Evolutionary conservation across 129 eudicot species (phyloP).

Genomic region (Dittrichia graveolens): DNA sequence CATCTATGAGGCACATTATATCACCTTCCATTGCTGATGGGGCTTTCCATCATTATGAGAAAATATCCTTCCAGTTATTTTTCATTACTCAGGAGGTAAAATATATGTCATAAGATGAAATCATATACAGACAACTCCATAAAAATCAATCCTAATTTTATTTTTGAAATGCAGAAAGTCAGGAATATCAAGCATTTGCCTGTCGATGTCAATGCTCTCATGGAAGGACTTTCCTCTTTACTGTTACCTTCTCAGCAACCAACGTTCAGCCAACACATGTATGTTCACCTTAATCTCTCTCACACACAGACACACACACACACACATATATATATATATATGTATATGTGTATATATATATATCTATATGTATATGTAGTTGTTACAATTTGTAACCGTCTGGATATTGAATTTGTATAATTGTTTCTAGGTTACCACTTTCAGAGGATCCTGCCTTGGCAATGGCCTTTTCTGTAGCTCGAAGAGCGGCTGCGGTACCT

Average conservation of each 20-base stretch:
- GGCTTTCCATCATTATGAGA: conserved; percentile 88
- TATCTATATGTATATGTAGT: not conserved
- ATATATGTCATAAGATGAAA: conserved; percentile 14
- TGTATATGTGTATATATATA: not conserved
- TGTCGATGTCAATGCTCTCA: conserved; percentile 71
- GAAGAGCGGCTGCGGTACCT: conserved; percentile 93
- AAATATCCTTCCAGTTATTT: conserved; percentile 86
- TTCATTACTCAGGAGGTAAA: conserved; percentile 93
- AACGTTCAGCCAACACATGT: conserved; percentile 83
- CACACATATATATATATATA: not conserved
- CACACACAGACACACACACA: too few relatives aligned
- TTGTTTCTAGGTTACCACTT: conserved; percentile 63
- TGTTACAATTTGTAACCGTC: not conserved
- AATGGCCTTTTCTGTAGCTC: conserved; percentile 95
- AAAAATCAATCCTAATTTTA: conserved; percentile 7
- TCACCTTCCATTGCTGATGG: conserved; percentile 98
- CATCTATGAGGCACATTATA: conserved; percentile 89
- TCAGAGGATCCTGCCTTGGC: conserved; percentile 96
- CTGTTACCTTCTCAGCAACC: conserved; percentile 83
- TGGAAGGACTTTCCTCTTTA: conserved; percentile 79
- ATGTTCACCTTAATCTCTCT: conserved; percentile 23
- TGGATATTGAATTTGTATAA: not conserved
- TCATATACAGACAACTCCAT: conserved; percentile 6
- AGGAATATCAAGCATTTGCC: conserved; percentile 62
- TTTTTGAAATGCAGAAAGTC: conserved; percentile 59